Evolutionary conservation across 2,329 filamentous ascomycete species (phyloP).

Genomic region (Thielaviopsis populi): DNA sequence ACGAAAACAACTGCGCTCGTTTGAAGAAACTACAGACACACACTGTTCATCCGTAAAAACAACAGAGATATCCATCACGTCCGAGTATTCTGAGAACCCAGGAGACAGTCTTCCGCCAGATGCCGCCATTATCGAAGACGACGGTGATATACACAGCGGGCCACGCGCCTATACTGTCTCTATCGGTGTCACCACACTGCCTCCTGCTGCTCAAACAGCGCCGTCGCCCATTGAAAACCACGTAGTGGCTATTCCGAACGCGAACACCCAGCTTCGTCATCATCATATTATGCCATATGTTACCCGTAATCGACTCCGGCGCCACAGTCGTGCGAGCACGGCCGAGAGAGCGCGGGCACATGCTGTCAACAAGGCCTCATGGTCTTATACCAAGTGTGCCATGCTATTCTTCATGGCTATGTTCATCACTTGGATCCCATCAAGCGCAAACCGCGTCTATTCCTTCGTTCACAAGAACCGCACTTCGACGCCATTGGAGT

Average conservation of each 20-base stretch:
- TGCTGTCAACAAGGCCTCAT: conserved; percentile 42
- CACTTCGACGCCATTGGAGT: conserved; percentile 41
- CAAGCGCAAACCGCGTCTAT: conserved; percentile 56
- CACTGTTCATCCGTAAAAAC: conserved; percentile 33
- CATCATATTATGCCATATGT: not conserved
- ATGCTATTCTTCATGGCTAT: conserved; percentile 51
- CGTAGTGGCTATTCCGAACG: conserved; percentile 46
- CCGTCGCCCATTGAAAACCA: conserved; percentile 55
- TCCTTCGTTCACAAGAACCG: conserved; percentile 38
- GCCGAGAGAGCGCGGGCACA: conserved; percentile 22
- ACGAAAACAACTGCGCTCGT: conserved; percentile 39
- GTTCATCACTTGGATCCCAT: conserved; percentile 55
- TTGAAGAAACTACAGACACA: conserved; percentile 27
- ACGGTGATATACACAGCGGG: conserved; percentile 20
- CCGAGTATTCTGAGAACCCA: conserved; percentile 24
- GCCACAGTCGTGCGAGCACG: conserved; percentile 18
- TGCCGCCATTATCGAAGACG: not conserved
- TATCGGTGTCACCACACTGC: conserved; percentile 49
- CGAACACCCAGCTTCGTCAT: conserved; percentile 30
- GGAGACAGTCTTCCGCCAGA: not conserved
- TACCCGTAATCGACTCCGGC: not conserved
- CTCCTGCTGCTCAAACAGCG: conserved; percentile 44
- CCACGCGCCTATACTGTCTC: conserved; percentile 41
- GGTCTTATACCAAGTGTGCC: conserved; percentile 49
- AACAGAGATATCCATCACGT: conserved; percentile 40